A percentile compares a stretch with the other conserved stretches of the same genome.
Conservation (phyloP, 495 filamentous ascomycete species). For the Neurospora sp. region DNA sequence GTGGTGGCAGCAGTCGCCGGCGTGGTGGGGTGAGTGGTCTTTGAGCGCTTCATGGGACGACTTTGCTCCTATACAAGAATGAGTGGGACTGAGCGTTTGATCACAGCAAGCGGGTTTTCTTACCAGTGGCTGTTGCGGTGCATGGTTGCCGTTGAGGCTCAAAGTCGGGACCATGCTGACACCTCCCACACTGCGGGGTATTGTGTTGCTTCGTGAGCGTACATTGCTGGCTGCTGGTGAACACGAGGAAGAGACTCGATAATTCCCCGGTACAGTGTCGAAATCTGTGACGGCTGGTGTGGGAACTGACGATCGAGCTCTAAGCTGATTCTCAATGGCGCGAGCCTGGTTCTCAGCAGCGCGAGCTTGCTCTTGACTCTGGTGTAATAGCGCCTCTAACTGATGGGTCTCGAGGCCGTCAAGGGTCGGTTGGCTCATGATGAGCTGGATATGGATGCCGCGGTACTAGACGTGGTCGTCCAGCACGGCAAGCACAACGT, state of each 20-base stretch:
- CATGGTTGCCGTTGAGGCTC: conserved; percentile 1
- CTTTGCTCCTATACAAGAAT: conserved; percentile 11
- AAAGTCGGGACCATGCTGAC: neutral
- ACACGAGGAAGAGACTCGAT: conserved; percentile 17
- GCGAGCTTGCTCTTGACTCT: conserved; percentile 11
- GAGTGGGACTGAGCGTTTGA: conserved; percentile 1
- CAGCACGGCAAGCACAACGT: neutral
- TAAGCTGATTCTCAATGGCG: conserved; percentile 11
- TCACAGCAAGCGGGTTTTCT: neutral
- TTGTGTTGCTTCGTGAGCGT: conserved; percentile 22
- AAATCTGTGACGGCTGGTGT: conserved; percentile 1
- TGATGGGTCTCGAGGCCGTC: conserved; percentile 2
- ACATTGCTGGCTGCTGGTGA: conserved; percentile 15
- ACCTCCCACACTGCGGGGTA: conserved; percentile 20
- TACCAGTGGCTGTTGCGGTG: conserved; percentile 12
- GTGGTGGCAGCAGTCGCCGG: conserved; percentile 5
- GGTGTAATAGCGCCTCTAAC: conserved; percentile 10
- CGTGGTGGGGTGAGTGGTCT: conserved; percentile 16
- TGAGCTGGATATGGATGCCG: neutral
- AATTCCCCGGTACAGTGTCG: conserved; percentile 19
- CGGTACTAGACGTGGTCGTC: neutral
- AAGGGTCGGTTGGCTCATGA: conserved; percentile 13
- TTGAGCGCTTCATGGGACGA: conserved; percentile 26
- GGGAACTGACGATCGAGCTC: conserved; percentile 7
- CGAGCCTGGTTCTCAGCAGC: conserved; percentile 6